Percentiles rank a stretch among this genome's conserved stretches.
Evolutionary conservation across 2,329 filamentous ascomycete species (phyloP).

Genomic region (Verticillium longisporum): DNA sequence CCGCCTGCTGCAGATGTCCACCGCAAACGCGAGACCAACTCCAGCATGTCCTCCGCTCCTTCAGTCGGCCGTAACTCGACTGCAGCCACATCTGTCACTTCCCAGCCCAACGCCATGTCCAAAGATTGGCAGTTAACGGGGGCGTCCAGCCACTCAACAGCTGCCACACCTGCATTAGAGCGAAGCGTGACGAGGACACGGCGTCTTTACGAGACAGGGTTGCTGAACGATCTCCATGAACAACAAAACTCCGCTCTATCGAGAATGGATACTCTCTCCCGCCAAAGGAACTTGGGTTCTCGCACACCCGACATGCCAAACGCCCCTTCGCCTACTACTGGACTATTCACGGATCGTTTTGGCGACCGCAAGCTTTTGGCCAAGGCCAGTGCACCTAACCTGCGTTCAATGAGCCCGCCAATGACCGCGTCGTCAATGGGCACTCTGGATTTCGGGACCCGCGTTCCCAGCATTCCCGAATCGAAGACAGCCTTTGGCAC

Average conservation of each 20-base stretch:
- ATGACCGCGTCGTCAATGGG: conserved; percentile 27
- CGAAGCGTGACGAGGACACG: conserved; percentile 63
- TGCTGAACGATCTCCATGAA: conserved; percentile 73
- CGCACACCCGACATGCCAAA: conserved; percentile 44
- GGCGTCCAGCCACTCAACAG: conserved; percentile 25
- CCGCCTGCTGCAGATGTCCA: conserved; percentile 58
- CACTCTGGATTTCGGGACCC: conserved; percentile 19
- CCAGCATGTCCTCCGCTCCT: conserved; percentile 66
- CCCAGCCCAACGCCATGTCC: conserved; percentile 51
- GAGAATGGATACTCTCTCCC: conserved; percentile 72
- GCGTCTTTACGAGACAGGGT: conserved; percentile 74
- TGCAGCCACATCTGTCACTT: conserved; percentile 81
- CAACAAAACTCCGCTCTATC: conserved; percentile 70
- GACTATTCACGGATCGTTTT: conserved; percentile 38
- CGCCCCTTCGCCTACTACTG: conserved; percentile 37
- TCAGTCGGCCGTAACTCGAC: conserved; percentile 71
- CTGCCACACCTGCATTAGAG: conserved; percentile 42
- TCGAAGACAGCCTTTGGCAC: conserved; percentile 18
- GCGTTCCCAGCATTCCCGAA: conserved; percentile 14
- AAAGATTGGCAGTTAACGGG: conserved; percentile 42
- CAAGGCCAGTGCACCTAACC: conserved; percentile 62
- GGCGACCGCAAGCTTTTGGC: conserved; percentile 36
- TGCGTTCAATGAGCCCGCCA: conserved; percentile 51
- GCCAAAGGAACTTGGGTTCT: conserved; percentile 47
- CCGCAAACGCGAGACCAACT: conserved; percentile 77